Conservation (phyloP, 169 alveolate species). For the Eimeria maxima region DNA sequence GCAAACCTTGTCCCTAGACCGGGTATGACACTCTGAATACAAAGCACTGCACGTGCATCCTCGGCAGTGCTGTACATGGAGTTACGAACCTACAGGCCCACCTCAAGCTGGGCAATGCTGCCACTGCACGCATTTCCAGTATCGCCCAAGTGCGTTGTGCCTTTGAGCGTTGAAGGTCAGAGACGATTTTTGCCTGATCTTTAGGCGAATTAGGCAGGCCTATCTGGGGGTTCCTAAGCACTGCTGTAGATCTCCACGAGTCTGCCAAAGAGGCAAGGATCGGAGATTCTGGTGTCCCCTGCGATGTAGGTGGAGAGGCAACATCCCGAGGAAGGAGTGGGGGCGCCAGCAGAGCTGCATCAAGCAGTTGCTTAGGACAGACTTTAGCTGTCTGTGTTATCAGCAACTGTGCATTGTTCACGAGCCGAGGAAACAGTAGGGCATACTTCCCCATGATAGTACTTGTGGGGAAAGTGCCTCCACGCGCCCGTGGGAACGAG, state of each 20-base stretch:
- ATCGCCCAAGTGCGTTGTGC: slow-evolving; percentile 10
- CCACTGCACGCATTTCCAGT: slow-evolving; percentile 53
- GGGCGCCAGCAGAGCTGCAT: slow-evolving; percentile 75
- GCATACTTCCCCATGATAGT: slow-evolving; percentile 62
- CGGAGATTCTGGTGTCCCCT: not conserved
- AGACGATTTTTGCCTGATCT: not conserved
- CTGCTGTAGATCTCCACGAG: no score
- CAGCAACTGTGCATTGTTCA: slow-evolving; percentile 43
- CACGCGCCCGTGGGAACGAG: not conserved
- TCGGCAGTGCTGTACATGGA: not conserved
- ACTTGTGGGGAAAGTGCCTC: not conserved
- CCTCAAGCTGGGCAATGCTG: slow-evolving; percentile 64
- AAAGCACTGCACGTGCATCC: not conserved
- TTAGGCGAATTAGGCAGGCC: not conserved
- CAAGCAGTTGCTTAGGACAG: slow-evolving; percentile 48
- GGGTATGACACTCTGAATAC: not conserved
- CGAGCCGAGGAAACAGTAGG: slow-evolving; percentile 27
- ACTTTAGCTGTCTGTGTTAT: slow-evolving; percentile 48
- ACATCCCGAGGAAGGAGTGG: not conserved
- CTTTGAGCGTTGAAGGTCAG: not conserved
- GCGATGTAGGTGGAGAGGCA: not conserved
- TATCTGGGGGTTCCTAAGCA: no score
- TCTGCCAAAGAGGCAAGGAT: not conserved
- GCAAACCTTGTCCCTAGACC: not conserved
- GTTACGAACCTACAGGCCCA: not conserved